phyloP scores from a whole-genome alignment of 768 basidiomycete species.

The Suillus luteus region DNA sequence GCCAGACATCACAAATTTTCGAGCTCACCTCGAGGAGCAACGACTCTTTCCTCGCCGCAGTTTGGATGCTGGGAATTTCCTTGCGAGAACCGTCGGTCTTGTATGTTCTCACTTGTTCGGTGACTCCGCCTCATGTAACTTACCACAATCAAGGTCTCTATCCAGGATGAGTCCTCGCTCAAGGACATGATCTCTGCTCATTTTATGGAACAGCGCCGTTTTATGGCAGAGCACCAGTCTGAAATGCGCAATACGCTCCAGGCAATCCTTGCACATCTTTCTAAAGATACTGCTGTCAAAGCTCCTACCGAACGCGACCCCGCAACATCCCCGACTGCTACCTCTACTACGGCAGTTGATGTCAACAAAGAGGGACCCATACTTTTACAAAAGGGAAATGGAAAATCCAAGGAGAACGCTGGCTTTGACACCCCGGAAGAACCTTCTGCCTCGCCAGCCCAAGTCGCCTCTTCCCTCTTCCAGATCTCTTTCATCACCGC shows the following conservation, averaged over 20 bases:
- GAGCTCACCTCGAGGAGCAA: not conserved
- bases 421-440: slow-evolving; percentile 13
- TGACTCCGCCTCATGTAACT: not conserved
- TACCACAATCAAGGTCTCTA: not conserved
- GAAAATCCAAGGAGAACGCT: slow-evolving; percentile 36
- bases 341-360: not conserved
- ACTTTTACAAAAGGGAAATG: slow-evolving; percentile 31
- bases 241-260: slow-evolving; percentile 9
- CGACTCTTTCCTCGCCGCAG: not conserved
- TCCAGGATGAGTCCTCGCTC: not conserved
- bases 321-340: slow-evolving; percentile 5
- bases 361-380: not conserved
- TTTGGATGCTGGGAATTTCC: not conserved
- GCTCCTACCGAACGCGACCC: not conserved
- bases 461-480: slow-evolving; percentile 31
- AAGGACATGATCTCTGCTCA: not conserved
- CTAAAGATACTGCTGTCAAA: not conserved
- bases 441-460: slow-evolving; percentile 15
- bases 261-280: slow-evolving; percentile 6
- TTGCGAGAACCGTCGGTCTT: not conserved
- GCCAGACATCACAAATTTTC: not conserved
- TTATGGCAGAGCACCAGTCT: slow-evolving; percentile 12
- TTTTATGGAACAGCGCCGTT: slow-evolving; percentile 2
- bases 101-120: not conserved
- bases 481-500: slow-evolving; percentile 44